Evolutionary conservation across 1,284 basidiomycete genomes (phyloP).

Genomic region (Ceratobasidium sp.): DNA sequence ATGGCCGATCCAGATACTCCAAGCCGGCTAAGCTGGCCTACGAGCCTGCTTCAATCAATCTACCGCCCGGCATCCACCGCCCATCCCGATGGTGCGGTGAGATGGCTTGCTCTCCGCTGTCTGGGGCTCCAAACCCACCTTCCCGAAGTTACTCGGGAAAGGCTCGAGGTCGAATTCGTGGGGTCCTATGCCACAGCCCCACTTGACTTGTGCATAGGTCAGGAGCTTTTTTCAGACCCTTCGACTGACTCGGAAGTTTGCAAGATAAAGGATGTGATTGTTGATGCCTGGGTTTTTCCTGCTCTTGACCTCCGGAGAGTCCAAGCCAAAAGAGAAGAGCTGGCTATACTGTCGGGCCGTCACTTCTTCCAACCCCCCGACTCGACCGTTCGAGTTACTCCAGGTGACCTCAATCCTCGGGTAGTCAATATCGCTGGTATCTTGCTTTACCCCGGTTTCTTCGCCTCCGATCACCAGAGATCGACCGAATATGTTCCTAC

Average conservation of each 20-base stretch:
- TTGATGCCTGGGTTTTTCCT: constrained; percentile 85
- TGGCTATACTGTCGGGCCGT: constrained; percentile 49
- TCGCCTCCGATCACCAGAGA: constrained; percentile 46
- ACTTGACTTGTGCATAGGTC: constrained; percentile 11
- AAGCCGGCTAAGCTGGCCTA: constrained; percentile 69
- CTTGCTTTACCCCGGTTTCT: constrained; percentile 63
- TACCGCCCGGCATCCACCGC: constrained; percentile 60
- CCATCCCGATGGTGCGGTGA: constrained; percentile 70
- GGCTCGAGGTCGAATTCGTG: constrained; percentile 69
- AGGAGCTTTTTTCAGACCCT: constrained; percentile 50
- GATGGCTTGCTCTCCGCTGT: constrained; percentile 78
- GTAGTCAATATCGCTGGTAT: constrained; percentile 72
- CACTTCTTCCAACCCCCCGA: neutral
- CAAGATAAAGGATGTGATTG: constrained; percentile 51
- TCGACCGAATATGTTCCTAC: constrained; percentile 72
- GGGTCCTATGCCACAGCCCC: constrained; percentile 64
- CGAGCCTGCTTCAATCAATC: constrained; percentile 66
- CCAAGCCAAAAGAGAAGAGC: constrained; percentile 62
- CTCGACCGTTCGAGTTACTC: neutral
- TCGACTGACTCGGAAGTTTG: constrained; percentile 55
- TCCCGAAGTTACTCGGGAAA: constrained; percentile 76
- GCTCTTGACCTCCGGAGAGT: constrained; percentile 72
- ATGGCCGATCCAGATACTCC: constrained; percentile 77
- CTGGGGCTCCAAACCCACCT: constrained; percentile 79
- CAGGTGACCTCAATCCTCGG: constrained; percentile 55